A percentile compares a stretch with the other conserved stretches of the same genome.
phyloP scores from a whole-genome alignment of 1,284 basidiomycete genomes.

The Sphaerobolus stellatus region DNA sequence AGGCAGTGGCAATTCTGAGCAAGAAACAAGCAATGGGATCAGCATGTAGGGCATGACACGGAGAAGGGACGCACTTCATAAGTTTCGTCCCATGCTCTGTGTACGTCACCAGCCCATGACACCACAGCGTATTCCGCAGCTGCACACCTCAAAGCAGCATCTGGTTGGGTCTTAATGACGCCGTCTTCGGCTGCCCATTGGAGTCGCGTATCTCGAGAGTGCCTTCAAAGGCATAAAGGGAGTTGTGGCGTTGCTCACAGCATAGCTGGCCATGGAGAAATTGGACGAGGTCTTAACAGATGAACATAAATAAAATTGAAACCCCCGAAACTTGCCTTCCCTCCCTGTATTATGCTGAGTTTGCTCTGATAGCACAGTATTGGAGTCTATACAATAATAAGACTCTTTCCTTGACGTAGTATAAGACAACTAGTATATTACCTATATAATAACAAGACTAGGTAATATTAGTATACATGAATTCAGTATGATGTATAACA shows the following conservation, averaged over 20 bases:
- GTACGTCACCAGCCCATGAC: constrained; percentile 91
- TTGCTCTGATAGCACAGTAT: too few species aligned
- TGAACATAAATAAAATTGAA: constrained; percentile 68
- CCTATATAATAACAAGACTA: too few species aligned
- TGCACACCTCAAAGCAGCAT: constrained; percentile 93
- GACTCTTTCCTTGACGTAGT: too few species aligned
- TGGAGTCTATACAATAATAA: too few species aligned
- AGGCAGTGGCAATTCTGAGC: constrained; percentile 6
- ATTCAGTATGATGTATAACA: too few species aligned
- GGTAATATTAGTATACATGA: too few species aligned
- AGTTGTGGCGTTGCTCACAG: constrained; percentile 97
- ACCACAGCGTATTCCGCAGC: constrained; percentile 95
- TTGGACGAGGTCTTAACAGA: constrained; percentile 73
- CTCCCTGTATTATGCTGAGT: too few species aligned
- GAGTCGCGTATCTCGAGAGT: constrained; percentile 37
- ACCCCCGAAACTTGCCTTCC: too few species aligned
- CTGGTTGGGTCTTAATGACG: constrained; percentile 94
- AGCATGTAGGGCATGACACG: not conserved
- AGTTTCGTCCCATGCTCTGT: constrained; percentile 99
- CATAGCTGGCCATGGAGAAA: constrained; percentile 80
- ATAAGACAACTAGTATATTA: too few species aligned
- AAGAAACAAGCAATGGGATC: not conserved
- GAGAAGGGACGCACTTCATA: constrained; percentile 70
- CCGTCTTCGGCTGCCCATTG: not conserved
- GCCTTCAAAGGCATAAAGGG: constrained; percentile 92